A percentile compares a stretch with the other conserved stretches of the same genome.
These are phyloP conservation scores for Oidiodendron maius DNA, from an alignment of 495 filamentous ascomycete species.

Conservation along the genomic window DNA sequence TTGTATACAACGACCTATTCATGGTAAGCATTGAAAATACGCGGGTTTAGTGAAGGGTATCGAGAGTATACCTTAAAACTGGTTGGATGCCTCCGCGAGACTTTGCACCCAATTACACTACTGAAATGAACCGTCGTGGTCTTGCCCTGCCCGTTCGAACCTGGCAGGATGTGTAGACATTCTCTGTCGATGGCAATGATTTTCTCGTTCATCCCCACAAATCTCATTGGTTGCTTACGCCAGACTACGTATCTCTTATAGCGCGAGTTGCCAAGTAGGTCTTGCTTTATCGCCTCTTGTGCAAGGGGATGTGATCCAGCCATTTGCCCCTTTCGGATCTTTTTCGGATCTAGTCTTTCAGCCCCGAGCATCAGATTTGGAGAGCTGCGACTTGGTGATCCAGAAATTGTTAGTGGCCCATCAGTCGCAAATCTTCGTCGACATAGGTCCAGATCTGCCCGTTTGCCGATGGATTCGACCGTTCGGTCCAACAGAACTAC, in stretches of 20 bases:
- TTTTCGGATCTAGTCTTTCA: slow-evolving; percentile 50
- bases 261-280: slow-evolving; percentile 54
- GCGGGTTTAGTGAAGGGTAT: not conserved
- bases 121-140: slow-evolving; percentile 88
- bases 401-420: slow-evolving; percentile 66
- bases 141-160: slow-evolving; percentile 66
- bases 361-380: slow-evolving; percentile 71
- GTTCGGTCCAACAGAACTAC: slow-evolving; percentile 78
- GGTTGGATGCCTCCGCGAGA: slow-evolving; percentile 82
- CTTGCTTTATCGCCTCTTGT: slow-evolving; percentile 59
- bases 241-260: slow-evolving; percentile 87
- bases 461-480: slow-evolving; percentile 80
- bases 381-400: slow-evolving; percentile 68
- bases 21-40: not conserved
- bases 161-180: slow-evolving; percentile 90
- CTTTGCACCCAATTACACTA: slow-evolving; percentile 89
- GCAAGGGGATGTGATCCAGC: slow-evolving; percentile 70
- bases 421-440: slow-evolving; percentile 80
- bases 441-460: slow-evolving; percentile 79
- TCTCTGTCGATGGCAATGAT: slow-evolving; percentile 89
- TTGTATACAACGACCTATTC: slow-evolving; percentile 66
- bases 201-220: slow-evolving; percentile 77
- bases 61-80: slow-evolving; percentile 66
- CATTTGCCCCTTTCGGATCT: slow-evolving; percentile 59
- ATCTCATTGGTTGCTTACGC: slow-evolving; percentile 90